These are phyloP conservation scores for Metschnikowia borealis DNA, from an alignment of 805 yeast species.

Conservation along the genomic window DNA sequence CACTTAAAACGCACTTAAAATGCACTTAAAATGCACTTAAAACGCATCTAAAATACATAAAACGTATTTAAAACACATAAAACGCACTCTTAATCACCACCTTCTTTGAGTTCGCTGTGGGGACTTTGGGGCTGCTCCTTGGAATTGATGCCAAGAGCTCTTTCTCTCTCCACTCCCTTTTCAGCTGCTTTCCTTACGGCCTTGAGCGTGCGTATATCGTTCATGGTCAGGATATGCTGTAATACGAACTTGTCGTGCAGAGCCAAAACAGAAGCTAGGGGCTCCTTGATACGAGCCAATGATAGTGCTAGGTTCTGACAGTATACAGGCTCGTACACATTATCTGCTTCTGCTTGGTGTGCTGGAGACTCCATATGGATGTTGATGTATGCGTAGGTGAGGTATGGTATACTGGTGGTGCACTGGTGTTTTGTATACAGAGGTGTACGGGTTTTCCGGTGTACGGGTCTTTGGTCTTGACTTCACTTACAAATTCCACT, in stretches of 20 bases:
- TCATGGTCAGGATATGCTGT: constrained; percentile 25
- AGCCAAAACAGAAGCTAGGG: constrained; percentile 23
- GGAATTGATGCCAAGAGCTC: not conserved
- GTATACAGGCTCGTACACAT: not conserved
- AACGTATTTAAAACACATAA: too few species aligned
- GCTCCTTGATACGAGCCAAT: constrained; percentile 21
- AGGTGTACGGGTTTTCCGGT: too few species aligned
- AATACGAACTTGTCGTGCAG: constrained; percentile 28
- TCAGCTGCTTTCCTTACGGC: constrained; percentile 7
- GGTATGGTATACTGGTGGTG: not conserved
- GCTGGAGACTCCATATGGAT: not conserved
- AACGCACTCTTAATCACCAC: not conserved
- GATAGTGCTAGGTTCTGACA: constrained; percentile 18
- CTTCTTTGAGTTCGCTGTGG: too few species aligned
- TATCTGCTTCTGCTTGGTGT: not conserved
- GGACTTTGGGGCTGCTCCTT: too few species aligned
- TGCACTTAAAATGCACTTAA: too few species aligned
- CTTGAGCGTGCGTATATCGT: constrained; percentile 22
- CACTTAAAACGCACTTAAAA: too few species aligned
- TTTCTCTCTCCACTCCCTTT: constrained; percentile 1
- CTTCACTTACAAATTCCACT: too few species aligned
- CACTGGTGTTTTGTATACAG: not conserved
- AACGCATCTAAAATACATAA: too few species aligned
- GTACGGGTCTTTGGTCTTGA: too few species aligned
- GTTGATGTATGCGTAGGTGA: not conserved